Evolutionary conservation across 1,139 yeast genomes (phyloP).

Genomic region (Geotrichum fermentans): DNA sequence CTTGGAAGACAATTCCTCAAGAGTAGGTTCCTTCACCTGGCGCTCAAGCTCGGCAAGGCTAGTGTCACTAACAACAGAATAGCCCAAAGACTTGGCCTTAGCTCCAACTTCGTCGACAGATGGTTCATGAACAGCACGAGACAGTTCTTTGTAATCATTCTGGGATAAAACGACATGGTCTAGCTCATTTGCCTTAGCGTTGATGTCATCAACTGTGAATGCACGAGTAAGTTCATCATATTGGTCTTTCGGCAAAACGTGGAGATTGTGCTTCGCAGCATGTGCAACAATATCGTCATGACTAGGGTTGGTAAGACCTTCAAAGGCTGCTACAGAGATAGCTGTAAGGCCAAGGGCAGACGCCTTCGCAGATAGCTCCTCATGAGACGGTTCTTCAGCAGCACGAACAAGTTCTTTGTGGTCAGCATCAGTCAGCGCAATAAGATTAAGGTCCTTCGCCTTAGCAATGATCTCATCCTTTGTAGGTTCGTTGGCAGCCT

Average conservation of each 20-base stretch:
- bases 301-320: constrained; percentile 26
- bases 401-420: constrained; percentile 18
- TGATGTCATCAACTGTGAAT: constrained; percentile 25
- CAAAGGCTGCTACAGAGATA: constrained; percentile 27
- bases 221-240: constrained; percentile 13
- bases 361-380: constrained; percentile 35
- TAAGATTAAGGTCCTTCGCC: constrained; percentile 33
- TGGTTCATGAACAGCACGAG: constrained; percentile 22
- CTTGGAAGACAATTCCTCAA: constrained; percentile 31
- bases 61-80: constrained; percentile 28
- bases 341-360: constrained; percentile 32
- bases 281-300: constrained; percentile 32
- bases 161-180: constrained; percentile 36
- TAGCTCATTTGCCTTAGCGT: constrained; percentile 19
- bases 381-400: constrained; percentile 25
- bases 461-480: constrained; percentile 30
- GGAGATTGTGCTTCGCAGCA: constrained; percentile 31
- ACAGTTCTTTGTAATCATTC: constrained; percentile 18
- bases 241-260: constrained; percentile 34
- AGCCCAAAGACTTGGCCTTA: constrained; percentile 30
- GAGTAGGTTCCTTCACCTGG: constrained; percentile 27
- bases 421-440: constrained; percentile 26
- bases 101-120: constrained; percentile 20
- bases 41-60: constrained; percentile 27
- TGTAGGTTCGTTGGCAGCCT: constrained; percentile 6